Conservation (phyloP, 352 stramenopile genomes). For the Globisporangium mamillatum region DNA sequence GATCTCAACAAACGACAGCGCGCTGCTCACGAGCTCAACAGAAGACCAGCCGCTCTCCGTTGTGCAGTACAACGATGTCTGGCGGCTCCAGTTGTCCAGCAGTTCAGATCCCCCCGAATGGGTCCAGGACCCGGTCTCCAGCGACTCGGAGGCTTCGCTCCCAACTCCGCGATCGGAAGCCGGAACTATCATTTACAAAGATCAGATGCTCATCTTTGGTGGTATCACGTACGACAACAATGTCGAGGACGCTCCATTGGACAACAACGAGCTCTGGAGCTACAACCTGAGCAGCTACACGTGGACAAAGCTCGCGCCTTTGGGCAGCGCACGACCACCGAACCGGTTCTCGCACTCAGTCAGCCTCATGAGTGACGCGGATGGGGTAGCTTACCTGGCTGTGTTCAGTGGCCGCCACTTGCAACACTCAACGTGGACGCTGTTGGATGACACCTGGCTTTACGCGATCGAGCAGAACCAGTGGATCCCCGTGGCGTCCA, state of each 20-base stretch:
- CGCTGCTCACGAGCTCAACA: background rate
- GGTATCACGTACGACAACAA: slow-evolving; percentile 63
- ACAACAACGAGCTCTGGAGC: slow-evolving; percentile 66
- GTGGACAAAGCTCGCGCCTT: slow-evolving; percentile 38
- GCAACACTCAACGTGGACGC: slow-evolving; percentile 40
- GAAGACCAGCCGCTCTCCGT: slow-evolving; percentile 23
- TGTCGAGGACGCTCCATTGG: slow-evolving; percentile 25
- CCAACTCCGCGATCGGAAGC: slow-evolving; percentile 50
- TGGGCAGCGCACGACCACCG: slow-evolving; percentile 24
- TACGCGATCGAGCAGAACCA: slow-evolving; percentile 43
- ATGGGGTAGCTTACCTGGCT: slow-evolving; percentile 37
- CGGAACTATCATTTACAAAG: slow-evolving; percentile 40
- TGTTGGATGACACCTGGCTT: slow-evolving; percentile 57
- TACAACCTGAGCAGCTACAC: slow-evolving; percentile 43
- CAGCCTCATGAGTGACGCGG: slow-evolving; percentile 29
- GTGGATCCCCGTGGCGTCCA: slow-evolving; percentile 34
- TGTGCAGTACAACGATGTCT: slow-evolving; percentile 53
- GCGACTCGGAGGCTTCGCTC: slow-evolving; percentile 4
- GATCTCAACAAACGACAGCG: slow-evolving; percentile 20
- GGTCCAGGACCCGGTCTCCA: slow-evolving; percentile 27
- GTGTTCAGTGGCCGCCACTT: slow-evolving; percentile 61
- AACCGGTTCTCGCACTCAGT: slow-evolving; percentile 67
- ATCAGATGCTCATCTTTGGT: slow-evolving; percentile 62
- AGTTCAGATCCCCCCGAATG: slow-evolving; percentile 20
- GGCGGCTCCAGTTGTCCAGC: slow-evolving; percentile 34